These are phyloP conservation scores for Tetrahymena elliotti DNA, from an alignment of 73 alveolate genomes.

Conservation along the genomic window DNA sequence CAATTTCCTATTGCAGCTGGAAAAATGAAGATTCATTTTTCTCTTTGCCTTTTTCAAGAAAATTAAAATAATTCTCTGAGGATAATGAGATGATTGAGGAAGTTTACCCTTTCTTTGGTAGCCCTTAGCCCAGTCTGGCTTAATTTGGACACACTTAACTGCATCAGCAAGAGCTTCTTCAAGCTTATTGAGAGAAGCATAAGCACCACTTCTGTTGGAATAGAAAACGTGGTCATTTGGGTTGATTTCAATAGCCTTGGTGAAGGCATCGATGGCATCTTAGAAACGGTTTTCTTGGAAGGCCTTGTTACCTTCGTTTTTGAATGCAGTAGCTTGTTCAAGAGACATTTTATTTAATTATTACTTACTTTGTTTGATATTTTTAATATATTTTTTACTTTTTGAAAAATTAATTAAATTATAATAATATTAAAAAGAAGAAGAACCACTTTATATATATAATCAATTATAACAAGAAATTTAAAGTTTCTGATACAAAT, in stretches of 20 bases:
- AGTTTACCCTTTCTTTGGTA: slow-evolving; percentile 58
- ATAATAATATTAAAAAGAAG: not conserved
- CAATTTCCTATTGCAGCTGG: not conserved
- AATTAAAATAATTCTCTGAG: not conserved
- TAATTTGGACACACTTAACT: slow-evolving; percentile 74
- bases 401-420: not conserved
- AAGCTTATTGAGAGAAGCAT: slow-evolving; percentile 31
- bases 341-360: not conserved
- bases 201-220: slow-evolving; percentile 69
- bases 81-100: not conserved
- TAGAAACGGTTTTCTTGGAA: slow-evolving; percentile 81
- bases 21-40: not conserved
- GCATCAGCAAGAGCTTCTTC: slow-evolving; percentile 67
- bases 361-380: not conserved
- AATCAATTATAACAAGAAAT: not conserved
- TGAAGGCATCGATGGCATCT: slow-evolving; percentile 89
- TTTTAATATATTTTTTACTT: not conserved
- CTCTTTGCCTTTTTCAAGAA: not conserved
- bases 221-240: slow-evolving; percentile 94
- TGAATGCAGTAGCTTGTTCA: slow-evolving; percentile 12
- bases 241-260: slow-evolving; percentile 82
- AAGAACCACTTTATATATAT: not conserved
- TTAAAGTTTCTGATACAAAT: not conserved
- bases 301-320: slow-evolving; percentile 79
- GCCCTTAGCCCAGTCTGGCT: slow-evolving; percentile 91